phyloP scores from a whole-genome alignment of 2,329 filamentous ascomycete genomes.

The Fusarium nodosum region DNA sequence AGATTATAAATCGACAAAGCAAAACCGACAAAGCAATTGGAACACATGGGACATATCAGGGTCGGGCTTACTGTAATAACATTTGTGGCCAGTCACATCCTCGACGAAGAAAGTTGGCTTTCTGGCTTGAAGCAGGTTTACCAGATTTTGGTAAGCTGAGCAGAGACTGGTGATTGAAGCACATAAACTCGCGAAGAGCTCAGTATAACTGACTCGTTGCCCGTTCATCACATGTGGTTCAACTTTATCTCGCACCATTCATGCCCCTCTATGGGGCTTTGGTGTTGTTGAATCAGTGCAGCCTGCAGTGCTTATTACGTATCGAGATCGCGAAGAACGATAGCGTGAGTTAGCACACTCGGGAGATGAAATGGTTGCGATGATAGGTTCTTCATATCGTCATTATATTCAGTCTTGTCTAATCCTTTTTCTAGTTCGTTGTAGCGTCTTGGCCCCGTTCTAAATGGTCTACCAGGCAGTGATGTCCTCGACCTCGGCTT shows the following conservation, averaged over 20 bases:
- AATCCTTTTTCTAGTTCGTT: background rate
- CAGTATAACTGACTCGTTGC: slow-evolving; percentile 18
- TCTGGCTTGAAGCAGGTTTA: background rate
- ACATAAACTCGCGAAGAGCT: background rate
- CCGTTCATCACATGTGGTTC: background rate
- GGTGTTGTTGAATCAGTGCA: background rate
- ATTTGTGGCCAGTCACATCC: background rate
- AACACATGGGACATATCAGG: background rate
- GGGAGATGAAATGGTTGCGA: background rate
- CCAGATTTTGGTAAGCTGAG: too few species aligned
- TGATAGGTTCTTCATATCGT: background rate
- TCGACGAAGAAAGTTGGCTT: background rate
- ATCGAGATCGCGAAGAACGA: background rate
- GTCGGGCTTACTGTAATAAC: background rate
- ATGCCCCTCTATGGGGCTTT: background rate
- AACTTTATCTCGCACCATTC: background rate
- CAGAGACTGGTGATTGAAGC: too few species aligned
- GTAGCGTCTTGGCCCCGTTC: background rate
- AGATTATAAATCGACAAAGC: background rate
- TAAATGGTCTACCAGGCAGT: slow-evolving; percentile 80
- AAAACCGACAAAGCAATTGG: background rate
- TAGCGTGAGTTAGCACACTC: background rate
- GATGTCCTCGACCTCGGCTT: slow-evolving; percentile 96
- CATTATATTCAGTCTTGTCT: slow-evolving; percentile 20
- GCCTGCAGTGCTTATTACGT: background rate